These are phyloP conservation scores for Boletus sensibilis DNA, from an alignment of 768 basidiomycete genomes.

Conservation along the genomic window DNA sequence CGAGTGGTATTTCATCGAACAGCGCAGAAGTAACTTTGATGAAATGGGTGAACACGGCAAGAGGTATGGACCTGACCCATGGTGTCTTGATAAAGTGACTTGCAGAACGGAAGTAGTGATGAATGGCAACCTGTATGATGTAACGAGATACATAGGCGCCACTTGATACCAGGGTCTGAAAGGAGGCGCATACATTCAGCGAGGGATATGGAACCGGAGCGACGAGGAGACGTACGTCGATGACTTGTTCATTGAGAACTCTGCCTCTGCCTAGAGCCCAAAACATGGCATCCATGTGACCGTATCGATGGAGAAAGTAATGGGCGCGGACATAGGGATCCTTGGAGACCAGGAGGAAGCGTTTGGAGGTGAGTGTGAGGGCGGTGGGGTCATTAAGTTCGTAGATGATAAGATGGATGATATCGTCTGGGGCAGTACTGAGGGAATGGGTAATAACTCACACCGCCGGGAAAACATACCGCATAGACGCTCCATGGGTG, in stretches of 20 bases:
- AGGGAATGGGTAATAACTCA: conserved; percentile 9
- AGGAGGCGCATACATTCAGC: conserved; percentile 28
- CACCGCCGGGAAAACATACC: conserved; percentile 43
- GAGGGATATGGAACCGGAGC: conserved; percentile 16
- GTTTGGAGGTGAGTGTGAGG: conserved; percentile 56
- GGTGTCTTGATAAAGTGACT: conserved; percentile 71
- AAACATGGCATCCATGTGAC: conserved; percentile 66
- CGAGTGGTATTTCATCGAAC: conserved; percentile 65
- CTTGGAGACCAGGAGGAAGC: conserved; percentile 59
- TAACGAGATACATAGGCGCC: conserved; percentile 80
- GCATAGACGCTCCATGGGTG: conserved; percentile 62
- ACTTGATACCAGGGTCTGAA: conserved; percentile 67
- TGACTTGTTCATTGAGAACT: conserved; percentile 59
- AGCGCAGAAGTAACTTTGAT: conserved; percentile 53
- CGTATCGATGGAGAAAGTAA: conserved; percentile 76
- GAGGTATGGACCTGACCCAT: conserved; percentile 68
- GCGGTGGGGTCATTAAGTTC: conserved; percentile 64
- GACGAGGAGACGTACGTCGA: conserved; percentile 54
- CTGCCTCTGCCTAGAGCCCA: conserved; percentile 73
- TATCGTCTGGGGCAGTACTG: conserved; percentile 45
- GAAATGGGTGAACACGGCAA: conserved; percentile 63
- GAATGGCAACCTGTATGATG: conserved; percentile 72
- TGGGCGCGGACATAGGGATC: conserved; percentile 75
- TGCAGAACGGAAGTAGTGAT: conserved; percentile 74
- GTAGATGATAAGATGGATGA: conserved; percentile 72